phyloP scores from a whole-genome alignment of 805 yeast genomes.

The Nakazawaea wyomingensis region DNA sequence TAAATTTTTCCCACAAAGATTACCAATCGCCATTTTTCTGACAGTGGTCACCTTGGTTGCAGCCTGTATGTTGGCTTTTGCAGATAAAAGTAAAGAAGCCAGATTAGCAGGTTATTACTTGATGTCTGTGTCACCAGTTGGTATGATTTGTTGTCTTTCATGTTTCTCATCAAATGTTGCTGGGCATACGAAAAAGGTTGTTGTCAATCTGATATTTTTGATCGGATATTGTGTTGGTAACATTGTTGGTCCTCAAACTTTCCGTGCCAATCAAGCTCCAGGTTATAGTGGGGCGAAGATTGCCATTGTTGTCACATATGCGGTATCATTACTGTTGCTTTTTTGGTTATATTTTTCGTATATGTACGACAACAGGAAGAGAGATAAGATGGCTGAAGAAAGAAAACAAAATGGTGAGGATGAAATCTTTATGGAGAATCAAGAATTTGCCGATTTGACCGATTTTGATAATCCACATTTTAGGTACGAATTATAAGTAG shows the following conservation, averaged over 20 bases:
- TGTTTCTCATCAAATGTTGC: conserved; percentile 56
- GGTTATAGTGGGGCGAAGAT: conserved; percentile 53
- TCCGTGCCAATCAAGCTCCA: conserved; percentile 48
- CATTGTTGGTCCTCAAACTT: conserved; percentile 58
- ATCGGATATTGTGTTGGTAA: conserved; percentile 51
- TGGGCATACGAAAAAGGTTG: conserved; percentile 53
- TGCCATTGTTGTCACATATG: conserved; percentile 39
- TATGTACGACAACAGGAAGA: background rate
- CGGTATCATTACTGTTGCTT: conserved; percentile 39
- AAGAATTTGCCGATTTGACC: conserved; percentile 2
- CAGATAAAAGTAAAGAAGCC: conserved; percentile 16
- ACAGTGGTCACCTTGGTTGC: conserved; percentile 16
- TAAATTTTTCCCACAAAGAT: conserved; percentile 14
- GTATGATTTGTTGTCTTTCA: conserved; percentile 32
- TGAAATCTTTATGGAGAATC: background rate
- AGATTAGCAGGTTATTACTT: conserved; percentile 25
- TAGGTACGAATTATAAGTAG: background rate
- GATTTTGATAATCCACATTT: conserved; percentile 1
- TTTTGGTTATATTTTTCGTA: conserved; percentile 35
- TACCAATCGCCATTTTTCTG: conserved; percentile 19
- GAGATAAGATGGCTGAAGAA: conserved; percentile 20
- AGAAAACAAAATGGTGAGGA: conserved; percentile 11
- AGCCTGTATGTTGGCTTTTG: conserved; percentile 22
- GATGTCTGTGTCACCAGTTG: conserved; percentile 21
- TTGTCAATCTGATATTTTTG: conserved; percentile 51